These are phyloP conservation scores for Heterobasidion occidentale DNA, from an alignment of 1,284 basidiomycete genomes.

Conservation along the genomic window DNA sequence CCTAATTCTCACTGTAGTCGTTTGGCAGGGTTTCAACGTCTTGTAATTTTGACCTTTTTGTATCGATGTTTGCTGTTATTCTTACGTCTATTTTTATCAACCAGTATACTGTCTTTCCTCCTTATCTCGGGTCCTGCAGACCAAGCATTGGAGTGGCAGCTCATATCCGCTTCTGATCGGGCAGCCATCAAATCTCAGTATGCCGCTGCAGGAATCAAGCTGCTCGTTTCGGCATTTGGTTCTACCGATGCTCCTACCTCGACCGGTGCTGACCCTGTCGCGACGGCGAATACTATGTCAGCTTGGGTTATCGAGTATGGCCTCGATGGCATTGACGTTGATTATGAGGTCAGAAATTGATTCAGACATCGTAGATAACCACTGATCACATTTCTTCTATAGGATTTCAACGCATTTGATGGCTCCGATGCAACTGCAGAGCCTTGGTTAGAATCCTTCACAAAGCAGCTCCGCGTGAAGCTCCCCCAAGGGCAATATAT, in stretches of 20 bases:
- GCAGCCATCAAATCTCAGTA: conserved; percentile 31
- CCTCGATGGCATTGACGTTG: conserved; percentile 50
- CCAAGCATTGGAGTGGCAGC: conserved; percentile 33
- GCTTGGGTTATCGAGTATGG: conserved; percentile 40
- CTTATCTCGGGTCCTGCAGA: conserved; percentile 34
- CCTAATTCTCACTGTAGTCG: not conserved
- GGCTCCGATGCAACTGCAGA: conserved; percentile 28
- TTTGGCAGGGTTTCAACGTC: conserved; percentile 36
- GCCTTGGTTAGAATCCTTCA: conserved; percentile 36
- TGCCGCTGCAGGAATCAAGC: conserved; percentile 34
- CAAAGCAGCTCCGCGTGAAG: conserved; percentile 25
- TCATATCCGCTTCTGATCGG: conserved; percentile 25
- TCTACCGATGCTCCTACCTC: conserved; percentile 43
- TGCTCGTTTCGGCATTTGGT: conserved; percentile 43
- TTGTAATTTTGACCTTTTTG: conserved; percentile 24
- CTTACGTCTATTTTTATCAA: not conserved
- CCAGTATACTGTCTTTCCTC: conserved; percentile 35
- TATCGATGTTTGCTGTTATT: not conserved
- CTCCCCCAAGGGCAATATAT: conserved; percentile 27
- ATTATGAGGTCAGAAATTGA: conserved; percentile 36
- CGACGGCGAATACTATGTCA: conserved; percentile 38
- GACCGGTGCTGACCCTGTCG: conserved; percentile 28
- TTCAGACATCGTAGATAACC: not conserved
- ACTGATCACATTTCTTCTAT: not conserved
- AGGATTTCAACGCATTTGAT: conserved; percentile 43